Conservation (phyloP, 1,284 basidiomycete species). For the Coniferiporia weirii region DNA sequence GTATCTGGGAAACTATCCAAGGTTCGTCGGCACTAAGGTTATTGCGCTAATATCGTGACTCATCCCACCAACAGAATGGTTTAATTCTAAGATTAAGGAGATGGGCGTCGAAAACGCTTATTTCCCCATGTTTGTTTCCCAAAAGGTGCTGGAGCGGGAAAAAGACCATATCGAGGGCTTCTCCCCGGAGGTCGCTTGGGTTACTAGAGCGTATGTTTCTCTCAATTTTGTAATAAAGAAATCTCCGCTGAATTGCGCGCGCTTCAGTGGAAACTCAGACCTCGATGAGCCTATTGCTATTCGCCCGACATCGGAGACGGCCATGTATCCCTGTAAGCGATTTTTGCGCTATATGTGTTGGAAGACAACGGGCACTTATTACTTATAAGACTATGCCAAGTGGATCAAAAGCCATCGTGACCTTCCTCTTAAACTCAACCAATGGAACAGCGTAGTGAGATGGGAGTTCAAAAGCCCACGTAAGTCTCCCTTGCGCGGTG, state of each 20-base stretch:
- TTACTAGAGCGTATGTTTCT: constrained; percentile 84
- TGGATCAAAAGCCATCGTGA: constrained; percentile 99
- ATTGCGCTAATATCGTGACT: neutral
- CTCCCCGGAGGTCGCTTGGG: constrained; percentile 99
- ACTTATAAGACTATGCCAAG: constrained; percentile 75
- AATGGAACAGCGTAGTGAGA: constrained; percentile 98
- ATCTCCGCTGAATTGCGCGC: neutral
- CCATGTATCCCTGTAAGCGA: constrained; percentile 90
- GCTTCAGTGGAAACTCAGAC: constrained; percentile 79
- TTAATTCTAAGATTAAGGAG: constrained; percentile 88
- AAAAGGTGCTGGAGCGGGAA: constrained; percentile 90
- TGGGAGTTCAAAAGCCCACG: constrained; percentile 99
- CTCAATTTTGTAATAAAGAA: neutral
- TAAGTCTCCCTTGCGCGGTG: constrained; percentile 31
- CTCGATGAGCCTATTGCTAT: constrained; percentile 98
- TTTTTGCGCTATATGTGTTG: neutral
- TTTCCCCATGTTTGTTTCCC: constrained; percentile 98
- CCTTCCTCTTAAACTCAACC: constrained; percentile 94
- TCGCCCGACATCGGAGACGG: constrained; percentile 95
- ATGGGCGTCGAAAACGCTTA: constrained; percentile 97
- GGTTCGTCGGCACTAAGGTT: constrained; percentile 36
- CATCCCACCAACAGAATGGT: constrained; percentile 65
- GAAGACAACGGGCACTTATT: constrained; percentile 6
- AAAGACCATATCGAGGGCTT: constrained; percentile 99
- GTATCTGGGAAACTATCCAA: constrained; percentile 96